Conservation (phyloP, 1,284 basidiomycete species). For the Trametes versicolor region DNA sequence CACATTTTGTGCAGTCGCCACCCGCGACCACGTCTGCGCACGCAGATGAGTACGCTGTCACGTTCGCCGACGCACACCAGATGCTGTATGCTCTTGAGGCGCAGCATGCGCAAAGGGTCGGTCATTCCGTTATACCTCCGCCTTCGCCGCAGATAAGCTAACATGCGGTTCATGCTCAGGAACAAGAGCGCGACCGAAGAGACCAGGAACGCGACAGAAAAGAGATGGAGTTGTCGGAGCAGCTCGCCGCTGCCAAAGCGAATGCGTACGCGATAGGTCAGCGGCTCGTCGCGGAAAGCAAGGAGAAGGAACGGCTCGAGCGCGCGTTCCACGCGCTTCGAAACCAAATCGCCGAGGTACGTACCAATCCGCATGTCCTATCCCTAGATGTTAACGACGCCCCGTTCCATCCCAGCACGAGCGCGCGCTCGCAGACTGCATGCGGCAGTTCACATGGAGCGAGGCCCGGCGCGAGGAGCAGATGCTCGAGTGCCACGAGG, state of each 20-base stretch:
- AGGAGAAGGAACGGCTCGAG: background rate
- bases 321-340: background rate
- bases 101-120: too few species aligned
- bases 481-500: constrained; percentile 7
- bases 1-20: too few species aligned
- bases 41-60: too few species aligned
- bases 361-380: background rate
- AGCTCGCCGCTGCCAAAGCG: background rate
- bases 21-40: too few species aligned
- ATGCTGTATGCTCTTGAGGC: too few species aligned
- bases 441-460: background rate
- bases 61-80: too few species aligned
- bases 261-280: background rate
- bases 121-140: too few species aligned
- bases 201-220: background rate
- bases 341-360: background rate
- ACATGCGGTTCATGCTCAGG: too few species aligned
- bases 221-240: background rate
- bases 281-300: background rate
- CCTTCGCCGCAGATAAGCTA: too few species aligned
- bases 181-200: too few species aligned
- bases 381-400: background rate
- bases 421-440: background rate
- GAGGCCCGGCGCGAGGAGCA: constrained; percentile 4
- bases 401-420: background rate